Evolutionary conservation across 2,329 filamentous ascomycete species (phyloP), one percentile per base, ranked within the genome.

Genomic region (Aspergillus neoniger): DNA sequence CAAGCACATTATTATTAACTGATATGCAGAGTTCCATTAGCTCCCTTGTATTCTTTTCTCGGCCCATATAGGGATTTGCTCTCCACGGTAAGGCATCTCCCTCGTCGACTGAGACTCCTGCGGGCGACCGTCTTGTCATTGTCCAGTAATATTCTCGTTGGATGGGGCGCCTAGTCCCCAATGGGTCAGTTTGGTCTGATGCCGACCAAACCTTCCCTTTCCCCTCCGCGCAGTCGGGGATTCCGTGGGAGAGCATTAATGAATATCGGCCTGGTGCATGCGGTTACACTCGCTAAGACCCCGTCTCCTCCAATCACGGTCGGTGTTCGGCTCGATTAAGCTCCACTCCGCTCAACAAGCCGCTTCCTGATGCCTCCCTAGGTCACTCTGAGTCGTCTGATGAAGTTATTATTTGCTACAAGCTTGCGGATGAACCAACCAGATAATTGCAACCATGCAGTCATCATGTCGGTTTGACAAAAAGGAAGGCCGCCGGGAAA

Each of bases 81-180:
- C 19, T 25, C 36, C 15, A 28, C 23, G 15, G 17, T 25, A 58
- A 36, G 32, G 32, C 12, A 36, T 36, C 38, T 53, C 52, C 21
- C 21, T n/a, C 50, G 14, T 9, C 32, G 15, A 58, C 36, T 44
- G 39, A 53, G 49, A 39, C 54, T 17, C 49, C 15, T 55, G 48
- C 36, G 21, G 21, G 39, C 53, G 8, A 15, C 43, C 25, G 14
- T 55, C 47, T 19, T 15, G 44, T 59, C 9, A n/a, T 23, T 17
- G 43, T 55, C 43, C 55, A 55, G 61, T 60, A 63, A 60, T 41
- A 62, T 65, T 65, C 50, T 62, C 61, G 57, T 58, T 52, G 38
- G 38, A 50, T 38, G 30, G 48, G 54, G 50, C 21, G 39, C 21
- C 38, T 38, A 39, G 38, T 28, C 39, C 19, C 17, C 32, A 23